Percentiles rank a stretch among this genome's conserved stretches.
Conservation (phyloP, 805 yeast species). For the Candida odintsovae region DNA sequence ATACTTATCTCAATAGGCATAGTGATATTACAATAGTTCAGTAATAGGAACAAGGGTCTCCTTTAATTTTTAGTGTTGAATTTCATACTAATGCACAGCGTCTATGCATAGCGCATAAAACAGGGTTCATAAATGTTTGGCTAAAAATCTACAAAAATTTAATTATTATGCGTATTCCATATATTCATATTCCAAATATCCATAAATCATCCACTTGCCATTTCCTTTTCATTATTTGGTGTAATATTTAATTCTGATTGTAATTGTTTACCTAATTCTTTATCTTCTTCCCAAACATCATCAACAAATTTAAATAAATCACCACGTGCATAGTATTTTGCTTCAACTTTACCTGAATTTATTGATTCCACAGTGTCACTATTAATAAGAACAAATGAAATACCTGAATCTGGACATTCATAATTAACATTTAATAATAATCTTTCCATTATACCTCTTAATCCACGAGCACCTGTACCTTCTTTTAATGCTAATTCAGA, state of each 20-base stretch:
- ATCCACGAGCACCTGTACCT: constrained; percentile 59
- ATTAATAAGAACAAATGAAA: constrained; percentile 43
- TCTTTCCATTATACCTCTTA: constrained; percentile 50
- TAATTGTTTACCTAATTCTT: constrained; percentile 27
- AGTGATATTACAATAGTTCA: too few species aligned
- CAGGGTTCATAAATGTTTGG: too few species aligned
- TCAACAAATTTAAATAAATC: constrained; percentile 36
- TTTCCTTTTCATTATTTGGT: background rate
- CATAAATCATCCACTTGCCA: background rate
- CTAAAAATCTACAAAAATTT: too few species aligned
- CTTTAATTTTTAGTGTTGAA: too few species aligned
- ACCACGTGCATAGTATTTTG: constrained; percentile 40
- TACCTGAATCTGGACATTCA: constrained; percentile 55
- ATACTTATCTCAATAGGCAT: too few species aligned
- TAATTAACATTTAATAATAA: constrained; percentile 45
- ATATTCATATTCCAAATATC: too few species aligned
- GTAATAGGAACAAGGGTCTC: too few species aligned
- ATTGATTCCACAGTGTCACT: constrained; percentile 37
- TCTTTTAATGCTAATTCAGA: constrained; percentile 44
- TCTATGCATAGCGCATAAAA: too few species aligned
- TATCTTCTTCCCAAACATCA: constrained; percentile 39
- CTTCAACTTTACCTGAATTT: constrained; percentile 28
- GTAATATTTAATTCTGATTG: constrained; percentile 24
- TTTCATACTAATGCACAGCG: too few species aligned
- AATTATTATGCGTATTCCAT: too few species aligned